Evolutionary conservation across 768 basidiomycete species (phyloP).

Genomic region (Sarcomyxa edulis): DNA sequence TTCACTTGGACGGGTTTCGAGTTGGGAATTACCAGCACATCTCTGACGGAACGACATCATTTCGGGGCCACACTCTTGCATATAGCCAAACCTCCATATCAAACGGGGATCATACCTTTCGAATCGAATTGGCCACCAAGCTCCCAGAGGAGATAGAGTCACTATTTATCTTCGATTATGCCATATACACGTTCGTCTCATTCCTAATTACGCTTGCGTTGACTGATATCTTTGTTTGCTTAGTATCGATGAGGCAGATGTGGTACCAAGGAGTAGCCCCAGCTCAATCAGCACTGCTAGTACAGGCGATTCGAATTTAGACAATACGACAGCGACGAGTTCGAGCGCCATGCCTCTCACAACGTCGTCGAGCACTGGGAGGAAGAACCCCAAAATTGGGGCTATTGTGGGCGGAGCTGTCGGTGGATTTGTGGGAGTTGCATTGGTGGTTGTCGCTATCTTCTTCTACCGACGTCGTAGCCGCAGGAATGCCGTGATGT

Average conservation of each 20-base stretch:
- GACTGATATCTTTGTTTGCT: too few species aligned
- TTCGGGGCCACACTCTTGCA: constrained; percentile 11
- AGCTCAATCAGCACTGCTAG: too few species aligned
- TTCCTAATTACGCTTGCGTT: neutral
- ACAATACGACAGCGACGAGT: too few species aligned
- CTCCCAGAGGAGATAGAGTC: constrained; percentile 7
- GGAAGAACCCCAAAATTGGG: neutral
- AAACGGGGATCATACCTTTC: constrained; percentile 11
- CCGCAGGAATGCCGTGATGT: neutral
- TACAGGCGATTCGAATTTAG: too few species aligned
- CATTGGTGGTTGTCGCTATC: neutral
- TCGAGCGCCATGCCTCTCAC: too few species aligned
- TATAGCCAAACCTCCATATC: constrained; percentile 9
- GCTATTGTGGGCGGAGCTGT: neutral
- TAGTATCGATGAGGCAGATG: too few species aligned
- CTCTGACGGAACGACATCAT: constrained; percentile 8
- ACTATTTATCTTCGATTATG: constrained; percentile 14
- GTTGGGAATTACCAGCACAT: constrained; percentile 12
- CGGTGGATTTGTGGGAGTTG: neutral
- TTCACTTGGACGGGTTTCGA: constrained; percentile 10
- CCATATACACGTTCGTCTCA: constrained; percentile 14
- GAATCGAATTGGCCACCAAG: constrained; percentile 11
- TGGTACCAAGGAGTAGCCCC: too few species aligned
- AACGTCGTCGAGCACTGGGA: neutral
- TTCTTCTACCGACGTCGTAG: neutral